Base-by-base conservation (phyloP, 1,139 yeast species). In the Debaryomyces psychrophilus region DNA sequence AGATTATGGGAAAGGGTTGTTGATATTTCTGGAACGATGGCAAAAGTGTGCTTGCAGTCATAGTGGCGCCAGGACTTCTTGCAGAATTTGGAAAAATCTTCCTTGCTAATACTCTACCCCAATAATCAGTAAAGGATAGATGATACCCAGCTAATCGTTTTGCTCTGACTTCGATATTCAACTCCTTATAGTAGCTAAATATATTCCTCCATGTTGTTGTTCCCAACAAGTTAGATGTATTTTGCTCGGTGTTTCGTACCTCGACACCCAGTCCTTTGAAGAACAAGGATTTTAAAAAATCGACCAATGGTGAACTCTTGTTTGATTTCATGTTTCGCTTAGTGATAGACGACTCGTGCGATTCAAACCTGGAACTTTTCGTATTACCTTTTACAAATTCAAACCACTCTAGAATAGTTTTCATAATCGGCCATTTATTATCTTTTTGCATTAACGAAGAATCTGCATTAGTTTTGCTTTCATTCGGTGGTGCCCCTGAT, bases 71-170 rank as follows among this genome's bases (percentile, higher is more conserved):
- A 3, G 79, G 69, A 4, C 73, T 58, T 45, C 75, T 59, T 15
- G 63, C 65, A 8, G 59, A 46, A 8, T 67, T 61, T 1, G 74
- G 68, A 46, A 79, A 81, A 27, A 81, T 67, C 31, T 67, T 67
- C 50, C 74, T 67, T 1, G 83, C 69, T 28, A 85, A 61, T 1
- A 87, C 85, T 50, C 84, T 68, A 0, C 88, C 89, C 84, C 85
- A 83, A 48, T 83, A 77, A 58, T 85, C 90, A 1, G 87, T 81
- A 31, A 85, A 69, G 0, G 88, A 79, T 1, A 84, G 66, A 15
- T 75, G 74, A 51, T 74, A 82, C 1, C 89, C 89, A 0, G 73
- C 70, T 8, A 61, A 46, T 50, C 74, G 78, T 53, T 83, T 83
- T 8, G 77, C 64, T 39, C 79, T 67, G 1, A 76, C 77, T 50